Percentiles rank a stretch among this genome's conserved stretches.
These are phyloP conservation scores for Fusarium scirpi DNA, from an alignment of 2,329 filamentous ascomycete species.

Conservation along the genomic window DNA sequence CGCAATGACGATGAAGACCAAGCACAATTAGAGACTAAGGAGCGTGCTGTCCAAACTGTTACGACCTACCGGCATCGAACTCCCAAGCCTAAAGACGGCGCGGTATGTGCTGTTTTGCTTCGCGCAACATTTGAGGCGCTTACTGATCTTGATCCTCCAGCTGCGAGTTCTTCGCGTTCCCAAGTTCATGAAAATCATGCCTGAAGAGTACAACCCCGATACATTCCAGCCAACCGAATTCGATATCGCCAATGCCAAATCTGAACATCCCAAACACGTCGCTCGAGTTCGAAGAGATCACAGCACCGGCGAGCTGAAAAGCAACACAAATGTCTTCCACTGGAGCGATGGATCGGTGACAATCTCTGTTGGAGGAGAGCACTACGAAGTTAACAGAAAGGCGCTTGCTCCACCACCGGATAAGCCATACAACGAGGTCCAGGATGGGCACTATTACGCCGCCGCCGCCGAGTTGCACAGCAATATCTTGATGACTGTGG, in stretches of 20 bases:
- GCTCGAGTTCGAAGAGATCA: constrained; percentile 77
- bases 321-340: constrained; percentile 78
- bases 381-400: constrained; percentile 81
- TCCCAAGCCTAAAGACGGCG: constrained; percentile 77
- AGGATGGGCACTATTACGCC: constrained; percentile 82
- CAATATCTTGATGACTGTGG: constrained; percentile 77
- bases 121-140: neutral
- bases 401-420: constrained; percentile 71
- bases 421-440: constrained; percentile 72
- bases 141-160: constrained; percentile 55
- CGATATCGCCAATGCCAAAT: constrained; percentile 64
- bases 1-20: constrained; percentile 61
- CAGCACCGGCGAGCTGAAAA: constrained; percentile 74
- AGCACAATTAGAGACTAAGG: constrained; percentile 60
- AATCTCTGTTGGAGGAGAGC: constrained; percentile 78
- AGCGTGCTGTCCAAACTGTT: constrained; percentile 71
- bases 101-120: constrained; percentile 61
- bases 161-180: constrained; percentile 78
- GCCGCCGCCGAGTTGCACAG: constrained; percentile 77
- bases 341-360: constrained; percentile 86
- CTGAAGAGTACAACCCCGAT: constrained; percentile 73
- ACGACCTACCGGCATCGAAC: constrained; percentile 76
- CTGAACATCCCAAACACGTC: constrained; percentile 71
- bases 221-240: constrained; percentile 72
- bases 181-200: constrained; percentile 76